Evolutionary conservation across 148 eudicot species (phyloP).

Genomic region (Vaccinium macrocarpon): DNA sequence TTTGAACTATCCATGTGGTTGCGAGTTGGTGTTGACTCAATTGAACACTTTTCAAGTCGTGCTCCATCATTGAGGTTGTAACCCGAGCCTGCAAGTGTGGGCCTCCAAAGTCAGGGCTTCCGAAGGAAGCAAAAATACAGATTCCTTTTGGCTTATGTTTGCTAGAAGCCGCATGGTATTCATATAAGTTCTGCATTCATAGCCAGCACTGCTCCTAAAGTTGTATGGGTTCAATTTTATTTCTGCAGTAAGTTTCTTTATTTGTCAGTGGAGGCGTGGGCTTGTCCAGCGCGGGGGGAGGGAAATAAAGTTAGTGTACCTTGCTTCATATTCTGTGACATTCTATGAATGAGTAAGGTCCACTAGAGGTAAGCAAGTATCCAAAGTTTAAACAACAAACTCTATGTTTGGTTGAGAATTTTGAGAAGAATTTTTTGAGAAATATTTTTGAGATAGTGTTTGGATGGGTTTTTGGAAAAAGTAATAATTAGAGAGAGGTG

Average conservation of each 20-base stretch:
- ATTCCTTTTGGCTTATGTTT: neutral
- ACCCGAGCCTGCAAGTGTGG: neutral
- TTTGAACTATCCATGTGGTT: neutral
- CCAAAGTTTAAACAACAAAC: too few species aligned
- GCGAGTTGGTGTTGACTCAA: neutral
- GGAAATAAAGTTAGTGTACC: too few species aligned
- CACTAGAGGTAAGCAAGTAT: too few species aligned
- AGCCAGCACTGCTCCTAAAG: neutral
- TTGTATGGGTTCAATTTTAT: neutral
- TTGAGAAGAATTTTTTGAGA: too few species aligned
- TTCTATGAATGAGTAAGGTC: too few species aligned
- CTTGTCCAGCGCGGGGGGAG: neutral
- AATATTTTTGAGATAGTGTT: too few species aligned
- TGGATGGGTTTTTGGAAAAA: too few species aligned
- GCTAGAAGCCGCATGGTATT: neutral
- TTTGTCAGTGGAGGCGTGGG: neutral
- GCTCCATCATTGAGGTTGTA: neutral
- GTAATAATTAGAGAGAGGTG: too few species aligned
- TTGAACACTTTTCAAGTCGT: neutral
- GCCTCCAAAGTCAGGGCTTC: neutral
- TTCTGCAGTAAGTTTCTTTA: neutral
- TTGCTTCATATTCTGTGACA: too few species aligned
- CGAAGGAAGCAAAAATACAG: neutral
- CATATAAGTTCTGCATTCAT: neutral
- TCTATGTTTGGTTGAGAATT: too few species aligned